Percentiles rank a stretch among this genome's conserved stretches.
phyloP scores from a whole-genome alignment of 805 yeast genomes.

The Candida incommunis region DNA sequence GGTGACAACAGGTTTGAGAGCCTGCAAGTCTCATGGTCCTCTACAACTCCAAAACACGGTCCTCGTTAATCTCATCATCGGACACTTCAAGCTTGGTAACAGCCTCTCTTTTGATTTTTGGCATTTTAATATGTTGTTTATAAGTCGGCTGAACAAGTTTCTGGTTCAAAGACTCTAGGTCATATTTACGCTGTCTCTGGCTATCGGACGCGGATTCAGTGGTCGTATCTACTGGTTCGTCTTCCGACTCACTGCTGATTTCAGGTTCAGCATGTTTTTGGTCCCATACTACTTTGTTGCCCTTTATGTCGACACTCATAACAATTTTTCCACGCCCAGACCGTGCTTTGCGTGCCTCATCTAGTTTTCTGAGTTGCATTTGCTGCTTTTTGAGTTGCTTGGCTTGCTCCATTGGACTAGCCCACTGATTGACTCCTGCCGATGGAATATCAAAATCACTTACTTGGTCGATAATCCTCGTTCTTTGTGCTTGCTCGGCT shows the following conservation, averaged over 20 bases:
- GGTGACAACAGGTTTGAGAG: too few relatives aligned
- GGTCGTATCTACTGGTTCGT: constrained; percentile 6
- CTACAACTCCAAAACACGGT: background rate
- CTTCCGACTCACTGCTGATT: constrained; percentile 19
- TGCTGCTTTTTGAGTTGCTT: constrained; percentile 79
- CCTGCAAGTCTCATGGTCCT: too few relatives aligned
- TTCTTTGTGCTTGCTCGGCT: constrained; percentile 76
- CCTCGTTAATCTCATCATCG: background rate
- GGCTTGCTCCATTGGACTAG: constrained; percentile 73
- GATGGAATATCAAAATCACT: constrained; percentile 67
- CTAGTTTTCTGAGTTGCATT: constrained; percentile 48
- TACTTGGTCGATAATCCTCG: constrained; percentile 84
- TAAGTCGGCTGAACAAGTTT: constrained; percentile 2
- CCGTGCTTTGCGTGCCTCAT: constrained; percentile 41
- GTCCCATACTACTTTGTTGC: constrained; percentile 63
- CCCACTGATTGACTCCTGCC: constrained; percentile 55
- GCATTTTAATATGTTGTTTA: constrained; percentile 1
- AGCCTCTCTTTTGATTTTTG: constrained; percentile 2
- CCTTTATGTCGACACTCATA: constrained; percentile 61
- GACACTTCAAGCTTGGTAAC: background rate
- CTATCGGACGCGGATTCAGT: constrained; percentile 2
- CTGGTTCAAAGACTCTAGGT: background rate
- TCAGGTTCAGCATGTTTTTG: constrained; percentile 26
- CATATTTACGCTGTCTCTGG: background rate
- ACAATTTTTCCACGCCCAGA: constrained; percentile 64